Evolutionary conservation across 2,329 filamentous ascomycete genomes (phyloP), one percentile per base, ranked within the genome.

Genomic region (Talaromyces sp.): DNA sequence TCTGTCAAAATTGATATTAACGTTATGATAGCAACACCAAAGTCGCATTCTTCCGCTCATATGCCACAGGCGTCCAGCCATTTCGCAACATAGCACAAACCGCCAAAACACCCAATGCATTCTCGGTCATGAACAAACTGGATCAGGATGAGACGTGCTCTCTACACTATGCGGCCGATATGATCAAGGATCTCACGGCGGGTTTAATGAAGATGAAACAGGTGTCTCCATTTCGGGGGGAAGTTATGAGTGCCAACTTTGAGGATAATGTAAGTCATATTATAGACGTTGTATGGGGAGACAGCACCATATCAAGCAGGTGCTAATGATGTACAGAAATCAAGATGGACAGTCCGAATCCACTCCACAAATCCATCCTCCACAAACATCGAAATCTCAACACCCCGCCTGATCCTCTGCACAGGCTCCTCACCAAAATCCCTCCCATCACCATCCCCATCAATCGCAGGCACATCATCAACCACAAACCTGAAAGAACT

Each of bases 31-130:
- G 81, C 70, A 89, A 89, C 72, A 89, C 87, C 65, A 88, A 86
- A 71, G 86, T 86, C 49, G 81, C 82, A 53, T 78, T 86, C 25
- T 89, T 89, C 72, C 76, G 86, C 65, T 78, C 84, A 31, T 89
- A 84, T 73, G 85, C 85, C 19, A 80, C 83, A 19, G 84, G 82
- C 1, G 74, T 85, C 1, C 74, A 81, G 40, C 79, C 85, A 0
- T 88, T 89, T 72, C 77, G 79, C 66, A 75, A 81, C 19, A 81
- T 88, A 54, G 77, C 84, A 58, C 78, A 82, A 59, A 76, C 75
- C 25, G 78, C 82, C 2, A 78, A 79, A 13, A 77, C 78, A 7
- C 82, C 84, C 1, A 87, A 88, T 73, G 83, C 85, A 19, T 81
- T 88, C 58, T 81, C 82, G 4, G 75, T 76, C n/a, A 73, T 89